Evolutionary conservation across 2,329 filamentous ascomycete genomes (phyloP), one percentile per base, ranked within the genome.

Genomic region (Stagonosporopsis cucurbitacearum): DNA sequence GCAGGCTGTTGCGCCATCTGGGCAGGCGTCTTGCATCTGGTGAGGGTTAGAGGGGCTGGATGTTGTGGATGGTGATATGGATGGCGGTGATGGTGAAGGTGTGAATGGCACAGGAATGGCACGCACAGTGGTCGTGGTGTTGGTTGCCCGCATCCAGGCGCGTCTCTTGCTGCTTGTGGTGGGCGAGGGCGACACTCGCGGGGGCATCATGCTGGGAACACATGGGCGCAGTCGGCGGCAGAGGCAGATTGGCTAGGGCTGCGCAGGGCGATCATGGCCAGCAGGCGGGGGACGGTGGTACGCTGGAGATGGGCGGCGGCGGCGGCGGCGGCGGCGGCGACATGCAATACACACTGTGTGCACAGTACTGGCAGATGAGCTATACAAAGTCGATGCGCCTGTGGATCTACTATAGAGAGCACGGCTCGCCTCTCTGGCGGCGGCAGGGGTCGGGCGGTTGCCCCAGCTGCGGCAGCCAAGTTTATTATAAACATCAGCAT

Each of bases 1-100:
- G 91, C 65, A 96, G 78, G 59, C 81, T 80, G 79, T 97, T 96
- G 68, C 95, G 88, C 95, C 95, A 98, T 83, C 77, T 77, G 50
- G 95, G 93, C 55, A 99, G 86, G 64, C 87, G 87, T 74, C 87
- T 86, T 71, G 89, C 92, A 78, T 96, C 92, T 96, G 70, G 59
- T 58, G 41, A 60, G 59, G 41, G 57, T 54, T 68, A 60, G 67
- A 64, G 64, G 25, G 39, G 40, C 53, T n/a, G n/a, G n/a, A n/a
- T n/a, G n/a, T n/a, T n/a, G n/a, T n/a, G n/a, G n/a, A n/a, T n/a
- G n/a, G n/a, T n/a, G n/a, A n/a, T n/a, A n/a, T n/a, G n/a, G n/a
- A n/a, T n/a, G n/a, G n/a, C n/a, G n/a, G n/a, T n/a, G n/a, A n/a
- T n/a, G n/a, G n/a, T n/a, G n/a, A n/a, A n/a, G n/a, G n/a, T n/a